Percentiles rank a stretch among this genome's conserved stretches.
These are phyloP conservation scores for Alloteropsis angusta DNA, from an alignment of 202 grass and related monocot genomes.

Conservation along the genomic window DNA sequence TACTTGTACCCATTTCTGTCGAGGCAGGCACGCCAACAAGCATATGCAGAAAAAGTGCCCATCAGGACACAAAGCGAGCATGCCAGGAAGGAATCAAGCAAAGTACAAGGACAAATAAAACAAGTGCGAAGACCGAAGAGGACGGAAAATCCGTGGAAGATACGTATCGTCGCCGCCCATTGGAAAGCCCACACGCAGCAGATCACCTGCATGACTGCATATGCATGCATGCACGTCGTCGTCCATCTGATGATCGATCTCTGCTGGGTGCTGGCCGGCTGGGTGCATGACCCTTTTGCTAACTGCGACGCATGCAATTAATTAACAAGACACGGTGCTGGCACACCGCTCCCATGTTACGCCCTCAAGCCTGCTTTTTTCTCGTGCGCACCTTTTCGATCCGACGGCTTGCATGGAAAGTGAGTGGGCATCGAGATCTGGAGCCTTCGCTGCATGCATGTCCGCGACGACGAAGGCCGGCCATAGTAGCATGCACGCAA, in stretches of 20 bases:
- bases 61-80: neutral
- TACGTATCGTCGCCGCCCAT: slow-evolving; percentile 19
- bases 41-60: neutral
- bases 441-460: neutral
- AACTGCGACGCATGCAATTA: neutral
- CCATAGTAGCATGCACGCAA: neutral
- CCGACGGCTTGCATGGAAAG: neutral
- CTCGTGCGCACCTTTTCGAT: slow-evolving; percentile 30
- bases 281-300: neutral
- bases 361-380: slow-evolving; percentile 23
- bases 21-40: neutral
- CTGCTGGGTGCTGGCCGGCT: too few relatives aligned
- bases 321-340: neutral
- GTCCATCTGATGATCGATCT: neutral
- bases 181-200: slow-evolving; percentile 6
- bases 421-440: slow-evolving; percentile 15
- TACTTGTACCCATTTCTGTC: neutral
- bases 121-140: neutral
- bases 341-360: slow-evolving; percentile 14
- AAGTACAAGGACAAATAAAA: neutral
- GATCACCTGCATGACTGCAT: neutral
- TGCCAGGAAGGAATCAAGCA: neutral
- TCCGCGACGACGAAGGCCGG: neutral
- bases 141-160: neutral
- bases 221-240: neutral